Base-by-base conservation (phyloP, 2,329 filamentous ascomycete genomes). In the Trichoderma sp. region DNA sequence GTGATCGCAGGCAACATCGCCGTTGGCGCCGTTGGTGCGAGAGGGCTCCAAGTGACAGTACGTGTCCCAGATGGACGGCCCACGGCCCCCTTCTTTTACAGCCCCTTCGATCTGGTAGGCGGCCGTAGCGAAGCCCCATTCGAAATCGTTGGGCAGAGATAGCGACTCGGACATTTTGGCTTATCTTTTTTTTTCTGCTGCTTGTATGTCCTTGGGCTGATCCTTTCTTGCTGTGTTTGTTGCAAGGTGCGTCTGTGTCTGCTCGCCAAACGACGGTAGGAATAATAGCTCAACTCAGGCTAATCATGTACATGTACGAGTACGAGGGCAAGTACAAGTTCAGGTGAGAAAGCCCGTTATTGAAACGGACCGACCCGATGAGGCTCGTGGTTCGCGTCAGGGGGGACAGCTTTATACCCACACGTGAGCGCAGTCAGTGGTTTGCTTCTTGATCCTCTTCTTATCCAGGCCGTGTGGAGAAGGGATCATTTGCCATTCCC, bases 1-100 rank as follows among this genome's bases (percentile, higher is more conserved):
- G 70, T 84, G 81, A 36, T 83, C 81, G 30, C 82, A 83, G 2
- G 83, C 83, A 24, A 89, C 78, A 74, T 88, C 86, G 3, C 85
- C 86, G 43, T 79, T 82, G 30, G 79, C 79, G 30, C 81, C 80
- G 43, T 82, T 82, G 24, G 83, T 82, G 24, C 81, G 81, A 0
- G 79, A 79, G 0, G 82, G 81, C 15, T 82, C 79, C 26, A 83
- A 80, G 70, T 84, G 82, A 43, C 79, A 81, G 62, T 81, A 84
- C 0, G 74, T 79, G 72, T 85, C 83, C 83, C 83, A 85, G 34
- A 84, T 83, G 14, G 82, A 83, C 21, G 79, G 76, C 4, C 83
- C 84, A 36, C 82, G 82, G 3, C 83, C 83, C 51, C 83, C 82
- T 60, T 80, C 75, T 1, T 78, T 74, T n/a, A 80, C 81, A 7